Base-by-base conservation (phyloP, 2,329 filamentous ascomycete genomes). In the Aciculosporium take region DNA sequence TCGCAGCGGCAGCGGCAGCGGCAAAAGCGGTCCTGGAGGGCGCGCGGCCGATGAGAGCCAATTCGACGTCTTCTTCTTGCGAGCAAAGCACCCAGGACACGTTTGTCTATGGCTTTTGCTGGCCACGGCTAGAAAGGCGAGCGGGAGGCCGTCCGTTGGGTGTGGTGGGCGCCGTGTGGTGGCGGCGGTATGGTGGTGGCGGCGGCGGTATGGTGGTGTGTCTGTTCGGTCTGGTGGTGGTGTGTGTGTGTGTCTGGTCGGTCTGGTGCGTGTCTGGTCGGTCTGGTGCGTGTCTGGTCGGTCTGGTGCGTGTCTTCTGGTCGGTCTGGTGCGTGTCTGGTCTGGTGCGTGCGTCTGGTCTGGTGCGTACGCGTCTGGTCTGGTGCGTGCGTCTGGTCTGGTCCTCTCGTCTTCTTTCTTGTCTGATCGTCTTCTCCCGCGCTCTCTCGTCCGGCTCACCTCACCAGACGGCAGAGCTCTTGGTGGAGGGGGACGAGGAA, bases 11-110 rank as follows among this genome's bases (percentile, higher is more conserved):
- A 41, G 42, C 9, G 7, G 39, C 43, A 46, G 29, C 33, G 36
- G 37, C 17, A 43, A 43, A 43, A 43, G 41, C 36, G 37, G 41
- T 43, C 37, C 41, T 29, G 41, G 37, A 30, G 32, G 37, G 25
- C 24, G 20, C 17, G 37, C 15, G n/a, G 34, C 8, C 20, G 40
- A 29, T 18, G 35, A 38, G 36, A 29, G 27, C 27, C 40, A 42
- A 42, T 38, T 42, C 35, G 28, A 33, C n/a, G 28, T 24, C 28
- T 15, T 23, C 29, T 34, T 32, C 25, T 31, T 30, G n/a, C 31
- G 34, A 24, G 34, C 17, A 33, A 31, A 18, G n/a, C n/a, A 13
- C 20, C 29, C 3, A n/a, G n/a, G 29, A 30, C 29, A 25, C 27
- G 34, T 37, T 37, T 15, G 23, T 17, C 23, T 21, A 23, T 25